Evolutionary conservation across 192 early-diverging fungal species (phyloP), one percentile per base, ranked within the genome.

Genomic region (Phycomyces nitens): DNA sequence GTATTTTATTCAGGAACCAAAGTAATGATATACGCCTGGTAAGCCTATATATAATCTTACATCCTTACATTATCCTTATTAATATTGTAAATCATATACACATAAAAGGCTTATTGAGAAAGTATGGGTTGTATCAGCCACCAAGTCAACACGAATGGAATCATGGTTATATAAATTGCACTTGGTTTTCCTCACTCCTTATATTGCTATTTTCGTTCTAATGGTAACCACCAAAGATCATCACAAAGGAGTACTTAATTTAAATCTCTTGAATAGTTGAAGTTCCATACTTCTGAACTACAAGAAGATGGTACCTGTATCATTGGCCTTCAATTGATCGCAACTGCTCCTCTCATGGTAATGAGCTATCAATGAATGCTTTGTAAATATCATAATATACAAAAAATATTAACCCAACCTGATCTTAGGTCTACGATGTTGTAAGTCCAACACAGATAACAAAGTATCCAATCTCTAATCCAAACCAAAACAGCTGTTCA

Each of bases 1-100:
- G 27, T 75, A 16, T 76, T 82, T 58, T 82, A 82, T 56, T 68
- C 74, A 0, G 47, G 56, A 9, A 75, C 74, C 22, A 82, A 82
- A 44, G 53, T 82, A 14, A 42, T 65, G 6, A 78, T 82, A 23
- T 82, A 76, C 58, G 50, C 68, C 3, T 82, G 71, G 71, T 70
- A 70, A 58, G 22, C n/a, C n/a, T n/a, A n/a, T n/a, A n/a, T n/a
- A n/a, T n/a, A n/a, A n/a, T n/a, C n/a, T 23, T 39, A 27, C 1
- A 23, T 22, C 4, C 15, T 8, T 21, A 24, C 39, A 53, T 20
- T 39, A 40, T 21, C 11, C 21, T 20, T 11, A 54, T 21, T n/a
- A 42, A 23, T 26, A 23, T 2, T 38, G 7, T 23, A n/a, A 40
- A 56, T 44, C n/a, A n/a, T 34, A 5, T 56, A n/a, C 0, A n/a